Conservation (phyloP, 2,329 filamentous ascomycete species). For the Beauveria rudraprayagi region DNA sequence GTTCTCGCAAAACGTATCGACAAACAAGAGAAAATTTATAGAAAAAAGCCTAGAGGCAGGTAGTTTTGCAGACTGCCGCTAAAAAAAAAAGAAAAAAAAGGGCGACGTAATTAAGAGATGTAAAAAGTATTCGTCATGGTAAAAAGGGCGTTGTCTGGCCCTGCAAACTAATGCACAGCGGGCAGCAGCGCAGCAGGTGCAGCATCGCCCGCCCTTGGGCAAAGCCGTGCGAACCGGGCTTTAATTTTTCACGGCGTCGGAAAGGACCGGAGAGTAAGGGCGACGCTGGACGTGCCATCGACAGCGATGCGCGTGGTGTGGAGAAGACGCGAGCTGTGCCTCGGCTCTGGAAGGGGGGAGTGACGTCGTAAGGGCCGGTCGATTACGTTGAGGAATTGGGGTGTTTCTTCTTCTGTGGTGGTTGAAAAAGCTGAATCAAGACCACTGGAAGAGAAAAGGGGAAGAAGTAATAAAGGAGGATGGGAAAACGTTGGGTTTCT, state of each 20-base stretch:
- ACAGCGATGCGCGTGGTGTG: neutral
- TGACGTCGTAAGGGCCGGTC: neutral
- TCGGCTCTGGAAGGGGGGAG: slow-evolving; percentile 4
- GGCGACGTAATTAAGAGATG: slow-evolving; percentile 1
- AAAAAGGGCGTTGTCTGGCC: neutral
- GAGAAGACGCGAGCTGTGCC: slow-evolving; percentile 2
- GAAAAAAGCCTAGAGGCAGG: too few species aligned
- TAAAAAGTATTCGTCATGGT: neutral
- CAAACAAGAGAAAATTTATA: neutral
- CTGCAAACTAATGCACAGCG: neutral
- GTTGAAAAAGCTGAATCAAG: too few species aligned
- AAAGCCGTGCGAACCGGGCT: neutral
- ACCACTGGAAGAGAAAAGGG: neutral
- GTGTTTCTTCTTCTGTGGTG: neutral
- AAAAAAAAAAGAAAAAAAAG: neutral
- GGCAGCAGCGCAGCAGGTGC: neutral
- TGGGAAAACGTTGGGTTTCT: neutral
- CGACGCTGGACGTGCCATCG: neutral
- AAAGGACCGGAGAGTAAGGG: slow-evolving; percentile 6
- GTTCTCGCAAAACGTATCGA: too few species aligned
- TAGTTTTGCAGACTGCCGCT: neutral
- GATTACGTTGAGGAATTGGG: neutral
- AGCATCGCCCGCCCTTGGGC: neutral
- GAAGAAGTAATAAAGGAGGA: neutral
- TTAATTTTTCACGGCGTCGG: neutral